Conservation (phyloP, 495 filamentous ascomycete species). For the Diplogelasinospora grovesii region DNA sequence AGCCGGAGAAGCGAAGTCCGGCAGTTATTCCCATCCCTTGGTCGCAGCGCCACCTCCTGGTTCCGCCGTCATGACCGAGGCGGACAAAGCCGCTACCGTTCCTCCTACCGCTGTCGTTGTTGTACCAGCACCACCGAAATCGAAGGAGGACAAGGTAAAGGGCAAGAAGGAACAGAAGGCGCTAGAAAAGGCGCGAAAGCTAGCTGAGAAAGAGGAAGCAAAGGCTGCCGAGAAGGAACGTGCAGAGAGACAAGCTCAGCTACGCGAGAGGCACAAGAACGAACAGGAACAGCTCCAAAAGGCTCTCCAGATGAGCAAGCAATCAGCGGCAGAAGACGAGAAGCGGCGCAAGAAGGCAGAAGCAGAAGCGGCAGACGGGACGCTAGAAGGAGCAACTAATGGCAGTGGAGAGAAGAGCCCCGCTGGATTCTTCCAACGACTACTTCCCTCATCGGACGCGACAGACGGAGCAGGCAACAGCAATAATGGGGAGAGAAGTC, state of each 20-base stretch:
- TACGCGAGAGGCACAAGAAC: constrained; percentile 27
- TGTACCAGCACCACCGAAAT: constrained; percentile 30
- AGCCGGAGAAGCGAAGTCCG: constrained; percentile 7
- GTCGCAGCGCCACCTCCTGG: constrained; percentile 25
- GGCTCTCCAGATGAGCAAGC: constrained; percentile 38
- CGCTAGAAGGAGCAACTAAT: neutral
- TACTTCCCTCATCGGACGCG: too few species aligned
- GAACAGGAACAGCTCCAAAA: constrained; percentile 36
- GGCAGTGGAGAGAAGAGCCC: constrained; percentile 9
- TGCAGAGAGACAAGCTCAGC: constrained; percentile 24
- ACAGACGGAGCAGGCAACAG: too few species aligned
- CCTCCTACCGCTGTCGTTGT: constrained; percentile 23
- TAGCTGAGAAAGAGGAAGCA: constrained; percentile 56
- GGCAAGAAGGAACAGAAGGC: constrained; percentile 48
- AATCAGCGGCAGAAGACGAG: constrained; percentile 34
- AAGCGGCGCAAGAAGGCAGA: constrained; percentile 29
- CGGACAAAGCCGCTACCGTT: constrained; percentile 26
- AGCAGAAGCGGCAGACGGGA: neutral
- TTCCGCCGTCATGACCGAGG: constrained; percentile 21
- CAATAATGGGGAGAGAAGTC: too few species aligned
- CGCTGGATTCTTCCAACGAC: too few species aligned
- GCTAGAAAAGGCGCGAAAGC: constrained; percentile 62
- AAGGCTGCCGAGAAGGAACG: constrained; percentile 51
- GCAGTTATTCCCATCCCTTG: constrained; percentile 17
- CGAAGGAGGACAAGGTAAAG: constrained; percentile 47